These are phyloP conservation scores for Pugionium cornutum DNA, from an alignment of 345 rosid genomes.

Conservation along the genomic window DNA sequence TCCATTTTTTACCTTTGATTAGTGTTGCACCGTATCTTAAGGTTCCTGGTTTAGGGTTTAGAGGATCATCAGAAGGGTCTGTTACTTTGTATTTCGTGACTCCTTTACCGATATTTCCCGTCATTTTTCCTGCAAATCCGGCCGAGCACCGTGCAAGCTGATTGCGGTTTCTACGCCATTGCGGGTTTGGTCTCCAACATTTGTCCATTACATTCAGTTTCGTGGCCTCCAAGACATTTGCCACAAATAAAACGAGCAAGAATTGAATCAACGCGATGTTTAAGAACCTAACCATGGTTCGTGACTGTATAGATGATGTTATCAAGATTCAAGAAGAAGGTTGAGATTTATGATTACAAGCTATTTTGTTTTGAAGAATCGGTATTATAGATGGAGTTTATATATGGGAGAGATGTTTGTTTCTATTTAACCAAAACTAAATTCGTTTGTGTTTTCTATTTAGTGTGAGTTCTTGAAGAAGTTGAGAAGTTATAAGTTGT, in stretches of 20 bases:
- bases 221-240: slow-evolving; percentile 33
- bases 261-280: slow-evolving; percentile 15
- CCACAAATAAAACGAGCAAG: slow-evolving; percentile 25
- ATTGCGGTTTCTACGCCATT: slow-evolving; percentile 53
- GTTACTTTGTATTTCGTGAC: slow-evolving; percentile 52
- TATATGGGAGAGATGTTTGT: slow-evolving; percentile 22
- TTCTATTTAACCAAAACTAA: slow-evolving; percentile 15
- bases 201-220: slow-evolving; percentile 66
- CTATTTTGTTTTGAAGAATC: slow-evolving; percentile 22
- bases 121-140: slow-evolving; percentile 75
- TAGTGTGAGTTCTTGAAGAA: slow-evolving; percentile 35
- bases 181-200: slow-evolving; percentile 61
- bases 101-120: slow-evolving; percentile 53
- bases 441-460: slow-evolving; percentile 29
- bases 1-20: slow-evolving; percentile 60
- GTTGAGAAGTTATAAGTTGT: slow-evolving; percentile 29
- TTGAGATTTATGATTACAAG: slow-evolving; percentile 14
- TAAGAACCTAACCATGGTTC: slow-evolving; percentile 35
- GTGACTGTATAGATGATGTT: background rate
- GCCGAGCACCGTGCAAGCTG: slow-evolving; percentile 59
- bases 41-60: slow-evolving; percentile 67
- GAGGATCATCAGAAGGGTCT: slow-evolving; percentile 62
- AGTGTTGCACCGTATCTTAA: slow-evolving; percentile 65
- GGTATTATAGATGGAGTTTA: slow-evolving; percentile 9
- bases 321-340: slow-evolving; percentile 26